A percentile compares a stretch with the other conserved stretches of the same genome.
Evolutionary conservation across 441 rosid species (phyloP).

Genomic region (Viola pubescens): DNA sequence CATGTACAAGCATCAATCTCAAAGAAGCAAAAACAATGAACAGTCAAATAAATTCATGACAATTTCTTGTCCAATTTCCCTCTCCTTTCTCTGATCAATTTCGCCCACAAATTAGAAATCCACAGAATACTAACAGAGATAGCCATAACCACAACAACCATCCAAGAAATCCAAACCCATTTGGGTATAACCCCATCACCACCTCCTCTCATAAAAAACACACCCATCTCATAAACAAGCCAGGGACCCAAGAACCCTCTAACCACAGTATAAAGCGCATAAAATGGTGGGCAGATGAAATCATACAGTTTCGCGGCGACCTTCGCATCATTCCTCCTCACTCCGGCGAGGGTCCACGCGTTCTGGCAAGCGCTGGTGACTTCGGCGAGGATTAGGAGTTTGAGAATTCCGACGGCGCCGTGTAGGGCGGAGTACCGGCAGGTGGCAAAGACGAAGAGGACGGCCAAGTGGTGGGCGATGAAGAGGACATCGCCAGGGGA

Average conservation of each 20-base stretch:
- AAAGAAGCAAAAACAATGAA: too few relatives aligned
- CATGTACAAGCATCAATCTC: background rate
- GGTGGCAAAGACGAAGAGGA: conserved; percentile 76
- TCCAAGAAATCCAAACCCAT: conserved; percentile 92
- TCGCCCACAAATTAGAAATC: conserved; percentile 68
- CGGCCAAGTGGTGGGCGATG: conserved; percentile 78
- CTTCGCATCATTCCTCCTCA: conserved; percentile 37
- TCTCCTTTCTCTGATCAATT: conserved; percentile 37
- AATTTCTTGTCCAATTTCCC: conserved; percentile 34
- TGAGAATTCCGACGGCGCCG: conserved; percentile 67
- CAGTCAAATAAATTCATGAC: background rate
- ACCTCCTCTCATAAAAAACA: conserved; percentile 41
- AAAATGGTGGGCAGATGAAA: conserved; percentile 57
- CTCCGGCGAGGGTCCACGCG: conserved; percentile 63
- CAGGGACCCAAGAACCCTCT: conserved; percentile 63
- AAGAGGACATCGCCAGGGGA: conserved; percentile 64
- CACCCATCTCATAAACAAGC: conserved; percentile 53
- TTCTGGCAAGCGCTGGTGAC: conserved; percentile 86
- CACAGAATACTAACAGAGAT: conserved; percentile 64
- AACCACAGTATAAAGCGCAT: conserved; percentile 50
- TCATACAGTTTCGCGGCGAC: conserved; percentile 42
- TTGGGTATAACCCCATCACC: conserved; percentile 58
- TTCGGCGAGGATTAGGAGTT: conserved; percentile 67
- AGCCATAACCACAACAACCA: conserved; percentile 47
- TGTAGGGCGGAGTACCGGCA: conserved; percentile 58